Evolutionary conservation across 228 moss, liverwort and hornwort genomes (phyloP).

Genomic region (Sphagnum magellanicum): DNA sequence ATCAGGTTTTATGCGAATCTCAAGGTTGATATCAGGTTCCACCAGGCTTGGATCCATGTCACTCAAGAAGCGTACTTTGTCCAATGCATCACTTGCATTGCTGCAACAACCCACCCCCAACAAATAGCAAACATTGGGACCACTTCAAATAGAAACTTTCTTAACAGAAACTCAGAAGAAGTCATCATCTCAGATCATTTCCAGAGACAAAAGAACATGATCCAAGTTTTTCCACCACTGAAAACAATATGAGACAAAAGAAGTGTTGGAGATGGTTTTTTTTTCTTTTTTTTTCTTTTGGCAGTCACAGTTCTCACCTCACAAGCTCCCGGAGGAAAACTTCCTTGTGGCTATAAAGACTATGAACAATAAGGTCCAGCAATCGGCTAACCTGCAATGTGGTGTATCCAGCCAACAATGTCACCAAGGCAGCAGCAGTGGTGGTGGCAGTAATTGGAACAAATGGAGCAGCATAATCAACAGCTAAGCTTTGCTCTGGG

Average conservation of each 20-base stretch:
- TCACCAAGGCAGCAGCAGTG: too few species aligned
- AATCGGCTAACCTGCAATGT: conserved; percentile 72
- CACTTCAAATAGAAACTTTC: background rate
- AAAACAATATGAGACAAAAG: too few species aligned
- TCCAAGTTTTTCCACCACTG: too few species aligned
- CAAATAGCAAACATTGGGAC: background rate
- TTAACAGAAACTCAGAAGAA: too few species aligned
- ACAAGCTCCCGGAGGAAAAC: conserved; percentile 93
- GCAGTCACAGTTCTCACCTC: conserved; percentile 26
- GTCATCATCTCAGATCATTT: too few species aligned
- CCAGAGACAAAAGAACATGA: too few species aligned
- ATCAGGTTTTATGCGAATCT: conserved; percentile 27
- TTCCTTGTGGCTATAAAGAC: conserved; percentile 97
- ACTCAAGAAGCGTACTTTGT: conserved; percentile 44
- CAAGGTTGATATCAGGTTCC: conserved; percentile 27
- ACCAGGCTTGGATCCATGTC: conserved; percentile 30
- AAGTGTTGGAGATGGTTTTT: too few species aligned
- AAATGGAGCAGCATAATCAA: too few species aligned
- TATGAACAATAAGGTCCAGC: conserved; percentile 92
- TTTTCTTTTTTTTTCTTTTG: too few species aligned
- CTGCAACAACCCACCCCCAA: conserved; percentile 7
- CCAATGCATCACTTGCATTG: conserved; percentile 48
- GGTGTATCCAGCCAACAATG: too few species aligned
- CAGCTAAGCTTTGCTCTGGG: too few species aligned
- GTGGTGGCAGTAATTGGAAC: too few species aligned